Evolutionary conservation across 164 flowering plant species (phyloP).

Genomic region (Vitis cinerea): DNA sequence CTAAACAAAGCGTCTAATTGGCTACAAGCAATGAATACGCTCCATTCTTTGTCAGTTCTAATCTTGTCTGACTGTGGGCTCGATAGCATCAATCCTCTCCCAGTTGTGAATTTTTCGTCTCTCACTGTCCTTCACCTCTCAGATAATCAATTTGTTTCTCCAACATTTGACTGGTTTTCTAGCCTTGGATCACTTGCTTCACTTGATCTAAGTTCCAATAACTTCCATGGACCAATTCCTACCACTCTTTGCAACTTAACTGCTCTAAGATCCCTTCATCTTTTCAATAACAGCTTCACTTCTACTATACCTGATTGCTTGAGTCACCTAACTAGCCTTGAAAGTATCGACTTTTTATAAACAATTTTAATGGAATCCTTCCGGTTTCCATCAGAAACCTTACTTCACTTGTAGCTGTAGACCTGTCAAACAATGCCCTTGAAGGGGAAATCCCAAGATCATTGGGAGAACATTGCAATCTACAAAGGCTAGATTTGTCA

Average conservation of each 20-base stretch:
- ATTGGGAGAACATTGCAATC: no score
- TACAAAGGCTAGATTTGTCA: no score
- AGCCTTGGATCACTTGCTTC: not conserved
- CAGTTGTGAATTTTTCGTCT: not conserved
- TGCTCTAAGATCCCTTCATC: conserved; percentile 1
- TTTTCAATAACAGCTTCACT: not conserved
- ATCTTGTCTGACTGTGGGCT: conserved; percentile 2
- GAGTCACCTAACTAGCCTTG: not conserved
- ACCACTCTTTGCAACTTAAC: conserved; percentile 5
- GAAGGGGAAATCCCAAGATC: no score
- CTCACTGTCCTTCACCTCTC: no score
- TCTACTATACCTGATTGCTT: conserved; percentile 11
- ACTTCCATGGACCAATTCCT: conserved; percentile 2
- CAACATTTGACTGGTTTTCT: conserved; percentile 4
- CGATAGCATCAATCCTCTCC: not conserved
- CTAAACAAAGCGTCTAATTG: conserved; percentile 6
- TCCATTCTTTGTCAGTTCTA: conserved; percentile 10
- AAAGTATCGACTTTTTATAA: not conserved
- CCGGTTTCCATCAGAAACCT: not conserved
- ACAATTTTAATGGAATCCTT: no score
- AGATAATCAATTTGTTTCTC: no score
- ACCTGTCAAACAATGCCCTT: no score
- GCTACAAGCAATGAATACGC: conserved; percentile 4
- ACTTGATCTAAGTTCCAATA: not conserved
- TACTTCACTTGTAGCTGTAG: not conserved